A percentile compares a stretch with the other conserved stretches of the same genome.
Conservation (phyloP, 1,139 yeast species). For the Geotrichum macrosporum region DNA sequence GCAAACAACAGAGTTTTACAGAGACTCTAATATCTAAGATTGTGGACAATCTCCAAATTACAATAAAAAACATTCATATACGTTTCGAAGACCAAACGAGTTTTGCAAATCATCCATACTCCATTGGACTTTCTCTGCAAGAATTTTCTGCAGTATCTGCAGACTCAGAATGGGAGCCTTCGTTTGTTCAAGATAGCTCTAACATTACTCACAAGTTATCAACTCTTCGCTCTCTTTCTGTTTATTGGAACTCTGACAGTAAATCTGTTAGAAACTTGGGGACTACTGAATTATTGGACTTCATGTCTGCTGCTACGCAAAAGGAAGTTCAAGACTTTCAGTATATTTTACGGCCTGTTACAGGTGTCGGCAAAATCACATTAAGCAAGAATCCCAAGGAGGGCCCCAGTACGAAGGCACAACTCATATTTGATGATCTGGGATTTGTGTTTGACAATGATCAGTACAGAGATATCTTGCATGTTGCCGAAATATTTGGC, state of each 20-base stretch:
- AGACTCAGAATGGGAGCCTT: constrained; percentile 77
- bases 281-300: constrained; percentile 30
- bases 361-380: constrained; percentile 79
- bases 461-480: constrained; percentile 76
- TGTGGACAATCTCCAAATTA: constrained; percentile 84
- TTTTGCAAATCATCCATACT: constrained; percentile 54
- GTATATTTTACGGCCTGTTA: constrained; percentile 77
- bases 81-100: constrained; percentile 72
- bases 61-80: constrained; percentile 86
- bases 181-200: constrained; percentile 70
- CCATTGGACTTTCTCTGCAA: constrained; percentile 74
- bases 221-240: constrained; percentile 65
- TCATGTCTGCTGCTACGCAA: constrained; percentile 33
- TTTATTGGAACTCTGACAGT: constrained; percentile 80
- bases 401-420: constrained; percentile 68
- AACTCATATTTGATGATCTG: constrained; percentile 78
- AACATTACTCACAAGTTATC: constrained; percentile 69
- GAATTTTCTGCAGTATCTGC: constrained; percentile 92
- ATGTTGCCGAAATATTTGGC: constrained; percentile 77
- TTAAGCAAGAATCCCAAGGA: constrained; percentile 66
- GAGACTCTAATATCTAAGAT: constrained; percentile 84
- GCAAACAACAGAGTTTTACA: constrained; percentile 71
- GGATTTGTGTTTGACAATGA: constrained; percentile 79
- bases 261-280: constrained; percentile 33
- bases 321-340: constrained; percentile 42